Conservation (phyloP, 176 grass and related monocot species). For the Poa annua region DNA sequence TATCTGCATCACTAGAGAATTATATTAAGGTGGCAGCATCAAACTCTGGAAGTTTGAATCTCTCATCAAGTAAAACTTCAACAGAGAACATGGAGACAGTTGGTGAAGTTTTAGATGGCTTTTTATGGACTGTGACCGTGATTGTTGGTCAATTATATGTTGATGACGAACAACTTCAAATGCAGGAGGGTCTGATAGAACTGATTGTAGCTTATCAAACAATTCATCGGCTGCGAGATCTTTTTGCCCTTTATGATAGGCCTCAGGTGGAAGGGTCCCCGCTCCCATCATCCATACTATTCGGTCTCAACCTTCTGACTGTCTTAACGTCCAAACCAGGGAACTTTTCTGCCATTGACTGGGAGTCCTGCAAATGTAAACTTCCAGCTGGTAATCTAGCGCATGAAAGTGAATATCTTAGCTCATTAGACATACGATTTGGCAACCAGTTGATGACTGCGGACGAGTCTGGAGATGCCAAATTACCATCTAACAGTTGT, state of each 20-base stretch:
- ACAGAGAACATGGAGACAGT: slow-evolving; percentile 77
- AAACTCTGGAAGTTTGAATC: slow-evolving; percentile 62
- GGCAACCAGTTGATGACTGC: slow-evolving; percentile 43
- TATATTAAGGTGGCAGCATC: slow-evolving; percentile 98
- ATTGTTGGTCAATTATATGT: slow-evolving; percentile 81
- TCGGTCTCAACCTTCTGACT: slow-evolving; percentile 83
- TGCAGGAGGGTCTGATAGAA: slow-evolving; percentile 92
- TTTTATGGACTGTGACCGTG: slow-evolving; percentile 85
- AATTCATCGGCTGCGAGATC: slow-evolving; percentile 90
- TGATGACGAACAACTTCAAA: slow-evolving; percentile 77
- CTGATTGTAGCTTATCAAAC: slow-evolving; percentile 97
- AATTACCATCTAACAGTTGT: slow-evolving; percentile 27
- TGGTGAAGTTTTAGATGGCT: slow-evolving; percentile 92
- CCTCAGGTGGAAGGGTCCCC: slow-evolving; percentile 98
- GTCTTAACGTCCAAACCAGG: slow-evolving; percentile 90
- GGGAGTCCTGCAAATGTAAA: slow-evolving; percentile 84
- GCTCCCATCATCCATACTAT: slow-evolving; percentile 92
- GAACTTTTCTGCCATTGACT: slow-evolving; percentile 83
- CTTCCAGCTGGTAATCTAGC: slow-evolving; percentile 48
- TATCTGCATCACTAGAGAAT: slow-evolving; percentile 94
- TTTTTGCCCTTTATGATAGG: slow-evolving; percentile 97
- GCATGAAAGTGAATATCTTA: slow-evolving; percentile 68
- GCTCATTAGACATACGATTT: slow-evolving; percentile 48
- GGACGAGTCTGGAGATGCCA: slow-evolving; percentile 53
- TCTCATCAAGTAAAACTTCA: slow-evolving; percentile 65